Base-by-base conservation (phyloP, 1,139 yeast genomes). In the Hyphopichia buzzinii region DNA sequence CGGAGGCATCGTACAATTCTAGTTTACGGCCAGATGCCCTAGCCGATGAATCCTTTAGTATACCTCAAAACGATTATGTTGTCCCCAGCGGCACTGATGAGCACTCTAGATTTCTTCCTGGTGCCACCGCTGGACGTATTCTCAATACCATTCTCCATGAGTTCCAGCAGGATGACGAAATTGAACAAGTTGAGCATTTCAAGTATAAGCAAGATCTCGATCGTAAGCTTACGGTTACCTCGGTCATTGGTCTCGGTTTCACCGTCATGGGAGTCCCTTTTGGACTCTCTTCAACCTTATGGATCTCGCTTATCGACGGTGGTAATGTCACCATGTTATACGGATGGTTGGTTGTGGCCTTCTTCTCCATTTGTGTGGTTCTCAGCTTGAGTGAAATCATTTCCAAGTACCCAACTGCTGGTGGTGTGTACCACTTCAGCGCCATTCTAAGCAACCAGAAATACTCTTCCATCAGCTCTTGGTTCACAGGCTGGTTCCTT, bases 181-280 rank as follows among this genome's bases (percentile, higher is more conserved):
- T 62, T 6, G 85, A 81, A 45, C 74, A 72, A 12, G 77, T 81
- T 11, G 88, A 82, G 46, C 84, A 80, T 50, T 82, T 83, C 64
- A 76, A 77, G 39, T 84, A 84, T 53, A 81, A 81, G 44, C 88
- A 82, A 50, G 84, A 79, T 35, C 62, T 84, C 40, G 80, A 78
- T 40, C 69, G 85, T 45, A 79, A 81, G 42, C 66, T 83, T 40
- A 74, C 85, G 1, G 84, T 83, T 2, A 67, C 79, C 0, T 80
- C 88, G 0, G 77, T 84, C 25, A 76, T 84, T 30, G 92, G 90
- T 2, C 60, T 84, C 21, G 89, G 92, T 1, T 82, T 83, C 52
- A 80, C 88, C 2, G 59, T 84, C 17, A 83, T 84, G 90, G 85
- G 86, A 15, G 89, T 85, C 0, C 90, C 89, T 0, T 72, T 84